A percentile compares a stretch with the other conserved stretches of the same genome.
Evolutionary conservation across 2,329 filamentous ascomycete genomes (phyloP).

Genomic region (Fusarium sublunatum): DNA sequence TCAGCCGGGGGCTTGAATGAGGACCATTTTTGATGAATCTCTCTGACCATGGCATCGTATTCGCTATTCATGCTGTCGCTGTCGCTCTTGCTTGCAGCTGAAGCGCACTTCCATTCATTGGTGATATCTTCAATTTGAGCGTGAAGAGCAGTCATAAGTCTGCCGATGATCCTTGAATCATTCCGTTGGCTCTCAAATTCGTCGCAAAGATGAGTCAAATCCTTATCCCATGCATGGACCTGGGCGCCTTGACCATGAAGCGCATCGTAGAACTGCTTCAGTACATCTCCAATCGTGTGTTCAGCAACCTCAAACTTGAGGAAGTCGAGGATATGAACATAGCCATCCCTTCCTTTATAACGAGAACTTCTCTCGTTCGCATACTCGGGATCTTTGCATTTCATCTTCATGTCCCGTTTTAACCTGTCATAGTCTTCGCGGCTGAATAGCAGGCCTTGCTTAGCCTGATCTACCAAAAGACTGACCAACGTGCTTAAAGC

Average conservation of each 20-base stretch:
- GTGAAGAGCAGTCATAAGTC: slow-evolving; percentile 50
- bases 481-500: slow-evolving; percentile 64
- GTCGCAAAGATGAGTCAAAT: slow-evolving; percentile 51
- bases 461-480: slow-evolving; percentile 67
- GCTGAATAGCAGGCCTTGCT: slow-evolving; percentile 65
- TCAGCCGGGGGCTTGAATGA: slow-evolving; percentile 53
- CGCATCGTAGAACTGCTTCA: slow-evolving; percentile 49
- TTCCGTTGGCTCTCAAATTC: slow-evolving; percentile 49
- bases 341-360: slow-evolving; percentile 33
- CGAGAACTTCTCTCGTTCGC: slow-evolving; percentile 51
- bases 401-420: slow-evolving; percentile 39
- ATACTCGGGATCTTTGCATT: slow-evolving; percentile 57
- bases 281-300: slow-evolving; percentile 53
- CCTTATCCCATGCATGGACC: slow-evolving; percentile 51
- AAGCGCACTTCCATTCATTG: slow-evolving; percentile 51
- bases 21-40: slow-evolving; percentile 56
- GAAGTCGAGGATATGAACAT: slow-evolving; percentile 69
- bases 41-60: slow-evolving; percentile 47
- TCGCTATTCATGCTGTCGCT: slow-evolving; percentile 51
- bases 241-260: slow-evolving; percentile 28
- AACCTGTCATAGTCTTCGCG: slow-evolving; percentile 25
- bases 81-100: not conserved
- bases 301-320: slow-evolving; percentile 67
- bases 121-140: slow-evolving; percentile 49
- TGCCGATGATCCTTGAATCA: slow-evolving; percentile 46